phyloP scores from a whole-genome alignment of 768 basidiomycete genomes.

The Podaxis sp. region DNA sequence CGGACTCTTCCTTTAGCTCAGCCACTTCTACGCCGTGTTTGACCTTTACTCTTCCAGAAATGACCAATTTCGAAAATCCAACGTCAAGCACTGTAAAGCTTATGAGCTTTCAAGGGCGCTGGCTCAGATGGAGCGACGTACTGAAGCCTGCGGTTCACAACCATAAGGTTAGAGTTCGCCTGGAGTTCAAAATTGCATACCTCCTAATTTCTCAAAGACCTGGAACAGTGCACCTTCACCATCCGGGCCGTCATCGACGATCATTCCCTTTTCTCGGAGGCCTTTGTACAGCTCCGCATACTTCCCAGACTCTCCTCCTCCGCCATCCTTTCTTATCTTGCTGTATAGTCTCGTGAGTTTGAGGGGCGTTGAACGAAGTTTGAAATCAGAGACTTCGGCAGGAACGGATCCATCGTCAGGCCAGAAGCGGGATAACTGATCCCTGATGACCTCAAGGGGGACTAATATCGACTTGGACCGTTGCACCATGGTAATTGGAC shows the following conservation, averaged over 20 bases:
- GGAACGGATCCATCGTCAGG: slow-evolving; percentile 12
- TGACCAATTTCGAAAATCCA: slow-evolving; percentile 51
- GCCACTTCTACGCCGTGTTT: slow-evolving; percentile 50
- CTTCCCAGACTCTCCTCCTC: slow-evolving; percentile 3
- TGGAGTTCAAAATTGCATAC: neutral
- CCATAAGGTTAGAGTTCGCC: neutral
- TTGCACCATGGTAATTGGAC: slow-evolving; percentile 7
- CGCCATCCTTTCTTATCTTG: neutral
- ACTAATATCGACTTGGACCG: slow-evolving; percentile 1
- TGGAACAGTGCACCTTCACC: slow-evolving; percentile 7
- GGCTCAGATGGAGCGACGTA: neutral
- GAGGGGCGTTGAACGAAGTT: neutral
- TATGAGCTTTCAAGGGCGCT: no score
- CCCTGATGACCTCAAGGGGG: neutral
- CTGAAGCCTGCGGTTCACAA: neutral
- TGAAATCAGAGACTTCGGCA: slow-evolving; percentile 3
- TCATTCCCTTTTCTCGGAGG: slow-evolving; percentile 10
- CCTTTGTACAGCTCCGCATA: slow-evolving; percentile 7
- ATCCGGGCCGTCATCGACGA: slow-evolving; percentile 4
- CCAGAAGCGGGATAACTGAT: neutral
- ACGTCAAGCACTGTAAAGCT: slow-evolving; percentile 36
- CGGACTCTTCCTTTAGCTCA: slow-evolving; percentile 30
- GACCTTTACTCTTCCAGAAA: slow-evolving; percentile 54
- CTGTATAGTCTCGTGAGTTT: neutral
- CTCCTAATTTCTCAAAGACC: slow-evolving; percentile 5